phyloP scores from a whole-genome alignment of 2,329 filamentous ascomycete genomes.

The Arthrobotrys musiformis region DNA sequence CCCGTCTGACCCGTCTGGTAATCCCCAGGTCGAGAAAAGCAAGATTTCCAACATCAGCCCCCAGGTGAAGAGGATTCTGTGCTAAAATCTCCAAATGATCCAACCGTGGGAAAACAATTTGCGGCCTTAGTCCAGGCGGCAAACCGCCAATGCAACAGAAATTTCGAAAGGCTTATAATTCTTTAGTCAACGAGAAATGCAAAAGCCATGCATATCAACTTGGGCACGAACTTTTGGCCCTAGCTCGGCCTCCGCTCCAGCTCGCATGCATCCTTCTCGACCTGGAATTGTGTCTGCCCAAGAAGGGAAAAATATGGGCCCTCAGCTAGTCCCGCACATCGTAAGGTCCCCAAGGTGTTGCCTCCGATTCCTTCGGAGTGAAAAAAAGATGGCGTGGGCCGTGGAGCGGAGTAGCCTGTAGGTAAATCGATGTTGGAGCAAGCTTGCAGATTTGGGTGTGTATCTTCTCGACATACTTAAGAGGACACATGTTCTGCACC shows the following conservation, averaged over 20 bases:
- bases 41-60: not conserved
- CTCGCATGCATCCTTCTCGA: conserved; percentile 52
- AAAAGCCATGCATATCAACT: conserved; percentile 23
- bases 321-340: conserved; percentile 43
- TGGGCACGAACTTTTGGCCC: conserved; percentile 4
- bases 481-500: not conserved
- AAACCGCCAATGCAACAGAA: conserved; percentile 33
- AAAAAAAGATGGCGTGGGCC: conserved; percentile 29
- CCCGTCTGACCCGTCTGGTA: conserved; percentile 1
- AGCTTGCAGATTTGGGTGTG: conserved; percentile 15
- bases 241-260: conserved; percentile 34
- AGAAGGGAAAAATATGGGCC: conserved; percentile 50
- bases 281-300: conserved; percentile 33
- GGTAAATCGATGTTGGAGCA: conserved; percentile 16
- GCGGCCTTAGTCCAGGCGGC: conserved; percentile 24
- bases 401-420: conserved; percentile 25
- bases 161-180: not conserved
- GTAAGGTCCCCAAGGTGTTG: conserved; percentile 17
- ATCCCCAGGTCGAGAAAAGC: not conserved
- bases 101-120: conserved; percentile 5
- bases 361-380: conserved; percentile 38
- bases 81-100: conserved; percentile 2
- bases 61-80: not conserved
- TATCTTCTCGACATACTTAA: conserved; percentile 24
- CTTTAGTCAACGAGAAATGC: not conserved